These are phyloP conservation scores for Elsinoe ampelina DNA, from an alignment of 2,329 filamentous ascomycete genomes.

Conservation along the genomic window DNA sequence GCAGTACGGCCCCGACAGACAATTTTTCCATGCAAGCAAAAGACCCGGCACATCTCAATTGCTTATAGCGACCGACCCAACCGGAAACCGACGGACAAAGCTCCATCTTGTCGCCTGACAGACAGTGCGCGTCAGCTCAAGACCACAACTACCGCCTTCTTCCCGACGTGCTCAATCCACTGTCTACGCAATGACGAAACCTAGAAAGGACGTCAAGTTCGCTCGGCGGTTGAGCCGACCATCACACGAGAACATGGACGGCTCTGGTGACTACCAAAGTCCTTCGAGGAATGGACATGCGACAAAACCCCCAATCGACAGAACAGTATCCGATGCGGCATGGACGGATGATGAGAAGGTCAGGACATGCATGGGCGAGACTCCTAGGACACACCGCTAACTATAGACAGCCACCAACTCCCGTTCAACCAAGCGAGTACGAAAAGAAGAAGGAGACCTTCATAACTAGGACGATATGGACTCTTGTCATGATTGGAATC, in stretches of 20 bases:
- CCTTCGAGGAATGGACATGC: conserved; percentile 36
- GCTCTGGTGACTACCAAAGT: conserved; percentile 42
- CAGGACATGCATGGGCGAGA: background rate
- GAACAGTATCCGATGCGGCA: conserved; percentile 15
- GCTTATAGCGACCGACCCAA: background rate
- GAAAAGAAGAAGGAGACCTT: conserved; percentile 99
- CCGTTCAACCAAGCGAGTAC: conserved; percentile 56
- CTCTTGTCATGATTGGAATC: conserved; percentile 86
- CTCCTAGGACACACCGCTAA: background rate
- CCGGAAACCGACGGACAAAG: conserved; percentile 1
- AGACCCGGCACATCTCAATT: background rate
- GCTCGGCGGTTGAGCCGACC: conserved; percentile 50
- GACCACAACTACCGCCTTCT: background rate
- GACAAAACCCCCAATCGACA: conserved; percentile 15
- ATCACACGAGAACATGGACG: conserved; percentile 56
- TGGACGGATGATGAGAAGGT: conserved; percentile 19
- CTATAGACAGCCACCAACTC: conserved; percentile 13
- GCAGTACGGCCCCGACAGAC: background rate
- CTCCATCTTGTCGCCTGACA: conserved; percentile 4
- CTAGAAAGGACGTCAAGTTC: conserved; percentile 53
- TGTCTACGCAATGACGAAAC: conserved; percentile 37
- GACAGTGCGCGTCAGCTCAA: background rate
- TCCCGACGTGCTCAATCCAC: background rate
- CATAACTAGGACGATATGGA: conserved; percentile 95
- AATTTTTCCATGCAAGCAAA: background rate